These are phyloP conservation scores for Ogataea paradorogensis DNA, from an alignment of 805 yeast species.

Conservation along the genomic window DNA sequence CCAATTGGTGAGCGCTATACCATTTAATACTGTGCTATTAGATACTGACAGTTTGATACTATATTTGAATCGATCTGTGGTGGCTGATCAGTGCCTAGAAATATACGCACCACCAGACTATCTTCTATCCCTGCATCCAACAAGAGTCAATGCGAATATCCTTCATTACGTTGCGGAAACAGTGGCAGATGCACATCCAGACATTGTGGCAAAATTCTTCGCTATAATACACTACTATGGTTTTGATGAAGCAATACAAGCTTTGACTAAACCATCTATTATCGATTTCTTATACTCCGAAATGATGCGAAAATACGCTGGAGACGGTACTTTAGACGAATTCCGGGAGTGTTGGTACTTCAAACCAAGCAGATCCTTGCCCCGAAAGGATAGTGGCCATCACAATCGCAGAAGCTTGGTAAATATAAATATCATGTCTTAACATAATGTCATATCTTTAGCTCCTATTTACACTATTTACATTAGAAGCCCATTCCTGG, in stretches of 20 bases:
- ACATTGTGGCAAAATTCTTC: slow-evolving; percentile 1
- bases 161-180: background rate
- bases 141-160: background rate
- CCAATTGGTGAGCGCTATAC: background rate
- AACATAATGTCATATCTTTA: background rate
- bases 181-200: background rate
- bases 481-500: slow-evolving; percentile 33
- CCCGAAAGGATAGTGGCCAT: background rate
- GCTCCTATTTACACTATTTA: slow-evolving; percentile 12
- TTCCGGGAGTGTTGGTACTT: background rate
- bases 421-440: background rate
- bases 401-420: background rate
- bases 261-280: background rate
- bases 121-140: background rate
- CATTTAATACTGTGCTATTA: background rate
- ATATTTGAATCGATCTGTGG: background rate
- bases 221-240: background rate
- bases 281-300: background rate
- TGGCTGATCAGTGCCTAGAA: background rate
- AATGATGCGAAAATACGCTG: background rate
- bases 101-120: background rate
- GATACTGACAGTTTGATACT: background rate
- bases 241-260: background rate
- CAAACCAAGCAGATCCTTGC: background rate
- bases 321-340: background rate